A percentile compares a stretch with the other conserved stretches of the same genome.
Evolutionary conservation across 2,329 filamentous ascomycete species (phyloP).

Genomic region (Paecilomyces variotii): DNA sequence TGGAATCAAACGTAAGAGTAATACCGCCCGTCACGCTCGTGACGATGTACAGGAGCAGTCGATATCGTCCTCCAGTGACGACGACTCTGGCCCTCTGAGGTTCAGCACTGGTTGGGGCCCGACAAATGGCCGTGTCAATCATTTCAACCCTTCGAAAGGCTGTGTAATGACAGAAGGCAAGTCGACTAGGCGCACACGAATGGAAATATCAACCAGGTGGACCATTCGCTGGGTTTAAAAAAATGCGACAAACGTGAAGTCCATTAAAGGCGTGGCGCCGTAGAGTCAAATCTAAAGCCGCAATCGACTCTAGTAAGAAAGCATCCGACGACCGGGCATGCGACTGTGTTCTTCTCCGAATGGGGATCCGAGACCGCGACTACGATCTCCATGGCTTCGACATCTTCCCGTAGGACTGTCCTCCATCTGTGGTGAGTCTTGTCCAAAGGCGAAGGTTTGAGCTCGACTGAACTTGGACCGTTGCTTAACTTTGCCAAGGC

Average conservation of each 20-base stretch:
- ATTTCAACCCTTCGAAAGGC: conserved; percentile 3
- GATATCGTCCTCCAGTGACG: background rate
- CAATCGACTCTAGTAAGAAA: conserved; percentile 27
- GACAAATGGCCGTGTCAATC: conserved; percentile 2
- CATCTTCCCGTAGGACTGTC: conserved; percentile 53
- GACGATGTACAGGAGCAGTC: background rate
- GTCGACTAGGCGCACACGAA: background rate
- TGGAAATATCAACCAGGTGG: conserved; percentile 10
- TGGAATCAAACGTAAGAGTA: background rate
- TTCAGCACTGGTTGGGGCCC: background rate
- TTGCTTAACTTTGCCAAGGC: conserved; percentile 87
- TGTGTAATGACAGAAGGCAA: conserved; percentile 1
- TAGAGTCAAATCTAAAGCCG: background rate
- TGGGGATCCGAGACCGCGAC: conserved; percentile 25
- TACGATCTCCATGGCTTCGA: conserved; percentile 26
- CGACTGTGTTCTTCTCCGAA: conserved; percentile 28
- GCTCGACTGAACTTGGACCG: conserved; percentile 77
- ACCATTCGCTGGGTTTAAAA: background rate
- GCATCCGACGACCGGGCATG: conserved; percentile 35
- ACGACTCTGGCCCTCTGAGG: background rate
- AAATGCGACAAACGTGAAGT: conserved; percentile 8
- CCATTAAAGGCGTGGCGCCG: conserved; percentile 9
- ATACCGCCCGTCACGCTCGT: background rate
- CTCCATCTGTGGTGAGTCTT: conserved; percentile 54
- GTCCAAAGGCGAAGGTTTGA: conserved; percentile 91